These are phyloP conservation scores for Berberis vulgaris DNA, from an alignment of 164 flowering plant species.

Conservation along the genomic window DNA sequence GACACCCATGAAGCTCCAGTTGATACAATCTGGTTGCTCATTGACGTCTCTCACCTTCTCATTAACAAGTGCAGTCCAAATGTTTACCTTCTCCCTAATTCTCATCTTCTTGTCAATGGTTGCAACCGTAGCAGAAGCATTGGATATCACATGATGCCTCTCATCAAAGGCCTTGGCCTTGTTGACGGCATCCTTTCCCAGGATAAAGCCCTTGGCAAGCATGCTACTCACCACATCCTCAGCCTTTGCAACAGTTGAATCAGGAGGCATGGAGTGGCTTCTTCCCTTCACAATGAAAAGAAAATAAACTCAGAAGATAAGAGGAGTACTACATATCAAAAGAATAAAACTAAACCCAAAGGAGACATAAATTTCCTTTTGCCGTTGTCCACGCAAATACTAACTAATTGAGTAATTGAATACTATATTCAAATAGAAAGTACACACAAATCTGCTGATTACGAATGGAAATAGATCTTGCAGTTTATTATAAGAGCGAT, in stretches of 20 bases:
- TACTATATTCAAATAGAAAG: no score
- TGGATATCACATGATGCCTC: slow-evolving; percentile 44
- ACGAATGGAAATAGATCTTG: no score
- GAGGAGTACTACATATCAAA: neutral
- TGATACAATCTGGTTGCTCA: slow-evolving; percentile 55
- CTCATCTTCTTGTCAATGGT: slow-evolving; percentile 56
- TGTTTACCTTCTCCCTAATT: slow-evolving; percentile 51
- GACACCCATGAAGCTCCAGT: slow-evolving; percentile 75
- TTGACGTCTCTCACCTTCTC: slow-evolving; percentile 67
- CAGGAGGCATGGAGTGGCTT: slow-evolving; percentile 10
- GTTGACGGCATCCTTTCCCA: slow-evolving; percentile 76
- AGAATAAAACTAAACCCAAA: no score
- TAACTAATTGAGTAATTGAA: no score
- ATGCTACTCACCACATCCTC: slow-evolving; percentile 77
- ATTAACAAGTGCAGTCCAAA: slow-evolving; percentile 49
- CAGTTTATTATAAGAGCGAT: no score
- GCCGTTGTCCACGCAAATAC: no score
- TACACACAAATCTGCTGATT: no score
- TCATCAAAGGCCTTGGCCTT: slow-evolving; percentile 71
- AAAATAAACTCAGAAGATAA: neutral
- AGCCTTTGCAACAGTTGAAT: slow-evolving; percentile 42
- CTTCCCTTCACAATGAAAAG: slow-evolving; percentile 18
- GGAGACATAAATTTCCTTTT: no score
- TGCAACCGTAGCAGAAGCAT: slow-evolving; percentile 60
- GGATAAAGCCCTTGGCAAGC: slow-evolving; percentile 69